Evolutionary conservation across 2,329 filamentous ascomycete genomes (phyloP).

Genomic region (Teratosphaeria epicoccoides): DNA sequence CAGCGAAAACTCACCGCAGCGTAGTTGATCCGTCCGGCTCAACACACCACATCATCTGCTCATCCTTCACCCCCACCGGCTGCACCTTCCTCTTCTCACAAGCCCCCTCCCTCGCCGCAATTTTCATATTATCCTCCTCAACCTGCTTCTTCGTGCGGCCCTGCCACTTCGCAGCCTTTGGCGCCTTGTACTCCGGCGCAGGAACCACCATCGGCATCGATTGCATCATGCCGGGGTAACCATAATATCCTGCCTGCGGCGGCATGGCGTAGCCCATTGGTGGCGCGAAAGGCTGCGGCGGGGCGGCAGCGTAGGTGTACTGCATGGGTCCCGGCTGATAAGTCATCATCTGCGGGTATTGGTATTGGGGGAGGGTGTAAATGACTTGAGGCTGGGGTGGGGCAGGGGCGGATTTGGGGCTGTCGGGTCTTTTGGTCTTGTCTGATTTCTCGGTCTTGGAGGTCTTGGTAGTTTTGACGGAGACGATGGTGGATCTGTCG

Average conservation of each 20-base stretch:
- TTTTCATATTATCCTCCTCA: conserved; percentile 29
- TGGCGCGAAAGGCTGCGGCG: conserved; percentile 1
- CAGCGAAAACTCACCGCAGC: conserved; percentile 18
- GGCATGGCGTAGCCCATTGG: conserved; percentile 8
- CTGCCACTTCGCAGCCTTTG: conserved; percentile 20
- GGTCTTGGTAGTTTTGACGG: conserved; percentile 5
- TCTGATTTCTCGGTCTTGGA: neutral
- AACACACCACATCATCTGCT: conserved; percentile 28
- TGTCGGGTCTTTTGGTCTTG: conserved; percentile 3
- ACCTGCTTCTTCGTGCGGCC: conserved; percentile 29
- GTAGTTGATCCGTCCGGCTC: conserved; percentile 23
- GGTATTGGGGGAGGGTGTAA: conserved; percentile 5
- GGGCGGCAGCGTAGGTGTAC: conserved; percentile 1
- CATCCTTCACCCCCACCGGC: conserved; percentile 22
- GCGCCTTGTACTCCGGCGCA: conserved; percentile 1
- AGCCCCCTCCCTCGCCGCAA: conserved; percentile 24
- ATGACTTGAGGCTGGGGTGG: conserved; percentile 5
- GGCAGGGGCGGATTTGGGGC: conserved; percentile 3
- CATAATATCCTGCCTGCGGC: neutral
- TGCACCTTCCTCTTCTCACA: conserved; percentile 25
- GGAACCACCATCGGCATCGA: conserved; percentile 5
- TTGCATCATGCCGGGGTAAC: neutral
- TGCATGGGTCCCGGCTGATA: conserved; percentile 1
- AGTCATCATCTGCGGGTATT: conserved; percentile 2
- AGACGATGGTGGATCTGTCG: conserved; percentile 5